Percentiles rank a stretch among this genome's conserved stretches.
Conservation (phyloP, 139 green algal species). For the Picochlorum sp. region DNA sequence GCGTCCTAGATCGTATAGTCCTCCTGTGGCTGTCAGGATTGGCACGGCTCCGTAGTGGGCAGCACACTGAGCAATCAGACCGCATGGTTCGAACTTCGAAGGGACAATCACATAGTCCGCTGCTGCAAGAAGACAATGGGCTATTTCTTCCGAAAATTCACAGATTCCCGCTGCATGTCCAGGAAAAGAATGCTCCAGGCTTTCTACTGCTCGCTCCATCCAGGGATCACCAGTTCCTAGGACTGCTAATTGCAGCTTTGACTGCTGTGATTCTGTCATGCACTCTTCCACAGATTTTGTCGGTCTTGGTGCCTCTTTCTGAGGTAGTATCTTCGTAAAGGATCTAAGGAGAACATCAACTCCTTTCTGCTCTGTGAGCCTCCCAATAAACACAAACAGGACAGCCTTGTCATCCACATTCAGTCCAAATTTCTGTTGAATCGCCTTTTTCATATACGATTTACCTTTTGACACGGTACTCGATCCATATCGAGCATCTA, state of each 20-base stretch:
- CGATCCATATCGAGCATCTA: constrained; percentile 31
- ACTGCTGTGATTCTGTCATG: background rate
- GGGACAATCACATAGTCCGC: constrained; percentile 71
- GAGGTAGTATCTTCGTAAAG: constrained; percentile 41
- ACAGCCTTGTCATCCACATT: constrained; percentile 26
- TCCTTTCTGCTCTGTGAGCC: constrained; percentile 77
- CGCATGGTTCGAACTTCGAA: constrained; percentile 75
- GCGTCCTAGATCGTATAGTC: constrained; percentile 58
- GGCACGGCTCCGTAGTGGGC: constrained; percentile 69
- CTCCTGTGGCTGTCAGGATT: constrained; percentile 55
- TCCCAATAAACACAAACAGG: constrained; percentile 67
- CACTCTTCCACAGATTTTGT: background rate
- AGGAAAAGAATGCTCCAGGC: constrained; percentile 45
- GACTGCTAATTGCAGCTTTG: constrained; percentile 34
- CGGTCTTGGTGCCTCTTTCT: background rate
- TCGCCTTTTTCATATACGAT: constrained; percentile 43
- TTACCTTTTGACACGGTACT: constrained; percentile 41
- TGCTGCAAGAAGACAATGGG: constrained; percentile 65
- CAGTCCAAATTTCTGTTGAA: constrained; percentile 60
- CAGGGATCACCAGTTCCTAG: constrained; percentile 44
- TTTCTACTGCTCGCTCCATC: constrained; percentile 49
- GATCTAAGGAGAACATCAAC: constrained; percentile 69
- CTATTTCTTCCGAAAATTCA: constrained; percentile 54
- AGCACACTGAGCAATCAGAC: constrained; percentile 65
- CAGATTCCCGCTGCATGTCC: constrained; percentile 44